Conservation (phyloP, 148 eudicot species). For the Rhododendron mucronatum region DNA sequence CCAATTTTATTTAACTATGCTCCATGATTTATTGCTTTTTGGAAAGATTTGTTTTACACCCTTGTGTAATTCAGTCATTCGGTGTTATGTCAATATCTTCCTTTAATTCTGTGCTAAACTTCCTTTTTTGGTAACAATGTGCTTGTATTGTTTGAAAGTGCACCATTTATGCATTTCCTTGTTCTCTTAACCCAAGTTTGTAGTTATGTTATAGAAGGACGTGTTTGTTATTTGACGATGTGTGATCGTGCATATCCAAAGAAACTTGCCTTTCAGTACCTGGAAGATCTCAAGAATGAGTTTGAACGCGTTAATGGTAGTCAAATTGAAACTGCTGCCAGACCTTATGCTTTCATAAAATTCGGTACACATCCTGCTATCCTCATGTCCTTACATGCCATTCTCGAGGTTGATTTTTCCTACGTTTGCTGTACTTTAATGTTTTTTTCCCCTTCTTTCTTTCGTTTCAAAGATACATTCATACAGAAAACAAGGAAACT, state of each 20-base stretch:
- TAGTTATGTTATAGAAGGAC: slow-evolving; percentile 93
- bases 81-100: background rate
- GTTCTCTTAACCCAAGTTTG: slow-evolving; percentile 42
- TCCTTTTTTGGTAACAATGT: background rate
- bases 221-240: slow-evolving; percentile 93
- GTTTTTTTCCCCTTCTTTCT: background rate
- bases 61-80: background rate
- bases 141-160: background rate
- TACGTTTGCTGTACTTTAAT: slow-evolving; percentile 5
- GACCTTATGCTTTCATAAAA: slow-evolving; percentile 98
- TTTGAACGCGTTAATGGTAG: slow-evolving; percentile 88
- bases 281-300: slow-evolving; percentile 92
- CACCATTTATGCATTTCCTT: slow-evolving; percentile 3
- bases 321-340: slow-evolving; percentile 97
- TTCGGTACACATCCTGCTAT: slow-evolving; percentile 53
- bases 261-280: slow-evolving; percentile 95
- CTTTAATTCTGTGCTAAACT: background rate
- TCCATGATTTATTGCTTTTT: background rate
- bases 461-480: slow-evolving; percentile 60
- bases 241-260: slow-evolving; percentile 96
- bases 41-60: background rate
- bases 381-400: background rate
- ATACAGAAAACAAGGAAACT: slow-evolving; percentile 90
- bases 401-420: background rate
- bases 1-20: background rate